Base-by-base conservation (phyloP, 75 land plant genomes). In the Isoetes taiwanensis region DNA sequence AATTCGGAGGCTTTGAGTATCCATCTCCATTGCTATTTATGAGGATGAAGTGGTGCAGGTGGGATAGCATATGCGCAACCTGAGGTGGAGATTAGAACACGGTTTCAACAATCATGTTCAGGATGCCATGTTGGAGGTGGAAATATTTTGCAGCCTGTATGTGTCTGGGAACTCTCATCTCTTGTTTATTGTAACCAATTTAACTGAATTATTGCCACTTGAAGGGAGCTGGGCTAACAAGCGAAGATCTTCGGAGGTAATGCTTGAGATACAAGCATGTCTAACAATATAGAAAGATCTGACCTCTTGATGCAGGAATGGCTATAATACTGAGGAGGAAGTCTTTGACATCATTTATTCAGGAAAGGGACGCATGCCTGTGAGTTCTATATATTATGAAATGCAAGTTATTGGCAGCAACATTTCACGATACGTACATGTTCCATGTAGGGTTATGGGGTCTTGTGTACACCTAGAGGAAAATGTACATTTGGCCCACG, bases 301-400 rank as follows among this genome's bases (percentile, higher is more conserved):
- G 24, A 30, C 10, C 10, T n/a, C 9, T 14, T 56, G 19, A 28
- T 31, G 32, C 63, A 86, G 91, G 60, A 87, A 84, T 76, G 94
- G 82, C 24, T 41, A 76, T 50, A 67, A 67, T 11, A 59, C 75
- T 19, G 76, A 71, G 59, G 80, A 80, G 34, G 78, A 72, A 43
- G 71, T 87, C 32, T 83, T 72, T 60, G 57, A 64, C 24, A 59
- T 80, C 4, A 84, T 84, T 41, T 87, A 87, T 48, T 65, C 57
- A 33, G 94, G 94, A 30, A 83, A 87, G 41, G 84, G 79, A 56
- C 69, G 94, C 64, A 87, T 87, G 94, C 94, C 94, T 3, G 91
- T 77, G 68, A 79, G 67, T 37, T 39, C 24, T 34, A 21, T 14
- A n/a, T 23, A 14, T 37, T 37, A 37, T 14, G 12, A 37, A 37